Base-by-base conservation (phyloP, 176 grass and related monocot genomes). In the Tillandsia leiboldiana region DNA sequence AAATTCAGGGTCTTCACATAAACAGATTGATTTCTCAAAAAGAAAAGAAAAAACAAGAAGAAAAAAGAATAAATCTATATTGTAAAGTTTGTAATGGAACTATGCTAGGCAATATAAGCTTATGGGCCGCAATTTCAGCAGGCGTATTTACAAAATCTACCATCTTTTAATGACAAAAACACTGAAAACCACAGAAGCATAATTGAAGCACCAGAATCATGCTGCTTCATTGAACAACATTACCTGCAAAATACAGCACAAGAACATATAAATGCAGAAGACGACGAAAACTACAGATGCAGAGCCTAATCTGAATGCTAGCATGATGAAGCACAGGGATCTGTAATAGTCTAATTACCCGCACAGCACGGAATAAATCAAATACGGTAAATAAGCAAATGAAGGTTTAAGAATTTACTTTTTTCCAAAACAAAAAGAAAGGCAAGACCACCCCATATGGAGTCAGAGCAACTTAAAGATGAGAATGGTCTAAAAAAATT, bases 181-280 rank as follows among this genome's bases (percentile, higher is more conserved):
- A 65, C 69, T 58, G 70, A 23, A n/a, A 17, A 65, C 71, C 15
- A 66, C 66, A 47, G 2, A 18, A 51, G 61, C 74, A 80, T 14
- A 68, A 14, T 69, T 66, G 57, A 48, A 68, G 53, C 69, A 65
- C 48, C 54, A 59, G 51, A 33, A 51, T 84, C 53, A 88, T 62
- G 71, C 2, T 1, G 74, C 77, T 29, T 85, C 85, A 0, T 69
- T 67, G 73, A 91, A 88, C 65, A 91, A 26, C 89, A 91, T 91
- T 18, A 88, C 70, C 87, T 86, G 70, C 10, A 61, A 61, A 61
- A 61, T 42, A 5, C 33, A 42, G 33, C 33, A 42, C 3, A 42
- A 42, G 33, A 42, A 42, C 33, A 42, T 42, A 42, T 42, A 42
- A 42, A 42, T 42, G 4, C 33, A 42, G 33, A 42, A 42, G 33